Evolutionary conservation across 108 stramenopile genomes (phyloP), one percentile per base, ranked within the genome.

Genomic region (Fragilaria crotonensis): DNA sequence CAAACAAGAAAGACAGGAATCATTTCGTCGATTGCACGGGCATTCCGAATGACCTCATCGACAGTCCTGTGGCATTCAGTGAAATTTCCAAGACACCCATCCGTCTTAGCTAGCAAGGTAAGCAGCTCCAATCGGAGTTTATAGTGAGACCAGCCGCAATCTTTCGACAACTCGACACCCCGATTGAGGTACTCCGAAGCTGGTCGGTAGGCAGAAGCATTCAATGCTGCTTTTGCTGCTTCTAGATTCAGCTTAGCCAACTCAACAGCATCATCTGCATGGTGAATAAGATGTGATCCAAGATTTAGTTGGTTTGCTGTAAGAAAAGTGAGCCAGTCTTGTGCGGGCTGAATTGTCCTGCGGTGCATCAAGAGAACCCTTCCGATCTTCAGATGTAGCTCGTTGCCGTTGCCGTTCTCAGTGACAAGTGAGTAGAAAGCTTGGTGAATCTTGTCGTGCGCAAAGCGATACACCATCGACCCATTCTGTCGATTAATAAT

Each of bases 311-410:
- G 67, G 52, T 73, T 58, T 2, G 72, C 71, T 2, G 68, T 63
- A 63, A 77, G 25, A 53, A 72, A 77, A 0, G 68, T 17, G 59
- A 66, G 63, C 71, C 71, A 73, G 46, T 59, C 51, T 22, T 59
- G 48, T 3, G 54, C 67, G 5, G 50, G 61, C 2, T 51, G 2
- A 17, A n/a, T 31, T 21, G 30, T 41, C 18, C 25, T 19, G 26
- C 53, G 21, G 45, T 62, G 52, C 23, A 61, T 21, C 68, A 59
- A 61, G 21, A 78, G 25, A 1, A 65, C 25, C 28, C 26, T 47
- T 32, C 77, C 77, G 11, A 78, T 41, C 2, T 32, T 27, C 21
- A 57, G 22, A 27, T 78, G 77, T 5, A 72, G 30, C 21, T 19
- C 4, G 2, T 21, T n/a, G 11, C 49, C 28, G 19, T 25, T 26